phyloP scores from a whole-genome alignment of 331 rosid species.

The Stylosanthes scabra region DNA sequence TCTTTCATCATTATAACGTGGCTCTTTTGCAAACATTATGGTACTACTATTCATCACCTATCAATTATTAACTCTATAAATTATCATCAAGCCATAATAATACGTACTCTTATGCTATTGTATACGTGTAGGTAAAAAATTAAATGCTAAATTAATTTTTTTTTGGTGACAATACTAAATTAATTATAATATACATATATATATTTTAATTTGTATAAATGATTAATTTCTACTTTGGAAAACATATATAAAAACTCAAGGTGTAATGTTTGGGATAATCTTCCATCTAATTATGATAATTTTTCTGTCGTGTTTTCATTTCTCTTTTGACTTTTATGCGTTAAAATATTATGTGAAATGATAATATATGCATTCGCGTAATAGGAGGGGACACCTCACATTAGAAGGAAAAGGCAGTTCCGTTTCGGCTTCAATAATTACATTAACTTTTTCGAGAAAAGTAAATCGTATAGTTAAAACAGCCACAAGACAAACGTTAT shows the following conservation, averaged over 20 bases:
- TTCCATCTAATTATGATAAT: too few relatives aligned
- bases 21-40: not conserved
- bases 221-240: too few relatives aligned
- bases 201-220: too few relatives aligned
- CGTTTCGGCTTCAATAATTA: not conserved
- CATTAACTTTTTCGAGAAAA: not conserved
- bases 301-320: too few relatives aligned
- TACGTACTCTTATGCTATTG: too few relatives aligned
- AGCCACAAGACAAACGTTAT: conserved; percentile 3
- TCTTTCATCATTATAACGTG: conserved; percentile 37
- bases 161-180: too few relatives aligned
- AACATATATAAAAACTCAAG: too few relatives aligned
- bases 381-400: not conserved
- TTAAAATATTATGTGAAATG: not conserved
- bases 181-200: too few relatives aligned
- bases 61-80: not conserved
- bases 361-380: not conserved
- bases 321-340: not conserved
- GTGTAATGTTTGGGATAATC: too few relatives aligned
- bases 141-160: too few relatives aligned
- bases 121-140: too few relatives aligned
- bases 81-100: not conserved
- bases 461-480: not conserved
- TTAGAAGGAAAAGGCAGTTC: too few relatives aligned
- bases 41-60: not conserved